Evolutionary conservation across 2,329 filamentous ascomycete species (phyloP).

Genomic region (Verticillium dahliae): DNA sequence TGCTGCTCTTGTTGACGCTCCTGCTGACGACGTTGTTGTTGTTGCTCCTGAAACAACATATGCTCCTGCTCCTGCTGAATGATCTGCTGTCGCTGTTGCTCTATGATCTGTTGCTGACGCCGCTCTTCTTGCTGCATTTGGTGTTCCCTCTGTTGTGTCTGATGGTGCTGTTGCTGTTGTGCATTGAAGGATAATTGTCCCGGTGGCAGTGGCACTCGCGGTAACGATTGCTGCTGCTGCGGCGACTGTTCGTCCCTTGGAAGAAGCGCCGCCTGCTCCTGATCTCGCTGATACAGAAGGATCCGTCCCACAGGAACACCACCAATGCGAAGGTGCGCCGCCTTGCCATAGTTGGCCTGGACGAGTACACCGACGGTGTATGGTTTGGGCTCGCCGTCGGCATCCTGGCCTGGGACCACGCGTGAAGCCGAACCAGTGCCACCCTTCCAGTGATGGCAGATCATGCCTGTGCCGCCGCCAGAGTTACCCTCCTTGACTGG

Average conservation of each 20-base stretch:
- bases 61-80: too few relatives aligned
- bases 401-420: slow-evolving; percentile 34
- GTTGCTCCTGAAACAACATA: too few relatives aligned
- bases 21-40: too few relatives aligned
- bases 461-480: slow-evolving; percentile 64
- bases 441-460: slow-evolving; percentile 60
- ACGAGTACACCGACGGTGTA: slow-evolving; percentile 58
- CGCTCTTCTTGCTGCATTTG: neutral
- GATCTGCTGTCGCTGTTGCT: neutral
- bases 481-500: slow-evolving; percentile 54
- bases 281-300: slow-evolving; percentile 34
- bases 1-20: too few relatives aligned
- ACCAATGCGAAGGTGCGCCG: slow-evolving; percentile 48
- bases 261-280: slow-evolving; percentile 11
- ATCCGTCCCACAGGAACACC: slow-evolving; percentile 57
- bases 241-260: neutral
- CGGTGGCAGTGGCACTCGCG: too few relatives aligned
- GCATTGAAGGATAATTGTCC: too few relatives aligned
- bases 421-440: slow-evolving; percentile 59
- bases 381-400: slow-evolving; percentile 13
- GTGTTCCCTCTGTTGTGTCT: neutral
- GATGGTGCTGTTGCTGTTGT: neutral
- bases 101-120: neutral
- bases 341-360: slow-evolving; percentile 59
- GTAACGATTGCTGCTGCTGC: neutral